These are phyloP conservation scores for Kewa caespitosa DNA, from an alignment of 179 eudicot species.

Conservation along the genomic window DNA sequence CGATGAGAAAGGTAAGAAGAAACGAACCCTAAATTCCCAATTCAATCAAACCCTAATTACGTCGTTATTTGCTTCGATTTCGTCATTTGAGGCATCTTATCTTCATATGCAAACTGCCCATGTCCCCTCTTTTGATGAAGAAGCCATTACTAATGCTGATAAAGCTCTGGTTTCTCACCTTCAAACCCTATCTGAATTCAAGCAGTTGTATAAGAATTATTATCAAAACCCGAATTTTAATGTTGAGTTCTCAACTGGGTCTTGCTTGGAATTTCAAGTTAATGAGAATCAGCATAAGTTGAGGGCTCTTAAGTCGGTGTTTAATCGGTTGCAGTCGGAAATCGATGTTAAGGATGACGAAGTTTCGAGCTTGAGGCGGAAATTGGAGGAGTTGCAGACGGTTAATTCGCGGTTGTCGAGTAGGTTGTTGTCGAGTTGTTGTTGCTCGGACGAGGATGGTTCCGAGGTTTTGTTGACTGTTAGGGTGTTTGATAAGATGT, in stretches of 20 bases:
- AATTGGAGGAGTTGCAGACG: slow-evolving; percentile 40
- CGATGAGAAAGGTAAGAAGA: slow-evolving; percentile 38
- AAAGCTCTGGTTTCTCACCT: slow-evolving; percentile 59
- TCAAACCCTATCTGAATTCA: slow-evolving; percentile 63
- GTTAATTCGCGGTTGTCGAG: slow-evolving; percentile 45
- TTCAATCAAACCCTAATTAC: slow-evolving; percentile 53
- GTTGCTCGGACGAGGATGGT: slow-evolving; percentile 17
- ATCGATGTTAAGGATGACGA: slow-evolving; percentile 72
- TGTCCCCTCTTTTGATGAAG: slow-evolving; percentile 60
- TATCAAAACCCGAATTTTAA: slow-evolving; percentile 40
- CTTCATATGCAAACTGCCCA: slow-evolving; percentile 85
- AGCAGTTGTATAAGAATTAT: slow-evolving; percentile 48
- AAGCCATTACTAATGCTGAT: slow-evolving; percentile 53
- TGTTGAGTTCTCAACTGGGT: slow-evolving; percentile 55
- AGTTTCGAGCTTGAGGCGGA: slow-evolving; percentile 46
- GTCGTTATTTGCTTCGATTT: slow-evolving; percentile 68
- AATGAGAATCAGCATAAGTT: slow-evolving; percentile 97
- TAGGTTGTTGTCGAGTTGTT: slow-evolving; percentile 33
- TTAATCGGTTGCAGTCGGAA: slow-evolving; percentile 67
- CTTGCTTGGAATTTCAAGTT: slow-evolving; percentile 80
- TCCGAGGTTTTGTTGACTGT: slow-evolving; percentile 58
- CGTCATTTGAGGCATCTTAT: slow-evolving; percentile 86
- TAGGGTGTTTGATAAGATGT: slow-evolving; percentile 69
- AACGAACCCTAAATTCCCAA: slow-evolving; percentile 32
- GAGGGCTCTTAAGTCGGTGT: slow-evolving; percentile 67